Evolutionary conservation across 495 filamentous ascomycete genomes (phyloP), one percentile per base, ranked within the genome.

Genomic region (Astrothelium macrocarpum): DNA sequence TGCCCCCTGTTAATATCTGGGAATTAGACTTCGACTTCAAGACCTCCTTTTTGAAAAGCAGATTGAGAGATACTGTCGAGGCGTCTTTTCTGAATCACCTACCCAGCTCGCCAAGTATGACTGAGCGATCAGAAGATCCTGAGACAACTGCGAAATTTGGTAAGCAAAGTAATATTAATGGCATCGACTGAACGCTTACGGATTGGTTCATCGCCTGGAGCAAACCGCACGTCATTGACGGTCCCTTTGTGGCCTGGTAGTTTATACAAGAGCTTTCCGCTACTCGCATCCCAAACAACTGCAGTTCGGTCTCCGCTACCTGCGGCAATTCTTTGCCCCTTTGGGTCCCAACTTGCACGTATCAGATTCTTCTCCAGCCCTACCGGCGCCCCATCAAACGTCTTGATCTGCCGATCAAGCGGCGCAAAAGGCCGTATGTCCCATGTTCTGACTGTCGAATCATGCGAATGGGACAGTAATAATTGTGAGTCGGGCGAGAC

Each of bases 371-470:
- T 91, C 76, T 99, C 94, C 36, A 96, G 71, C 1, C 91, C 94
- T 18, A 85, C 76, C 7, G 89, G 87, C 2, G 94, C 93, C 1
- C 95, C 94, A 66, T 96, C 91, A 71, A 89, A 97, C 0, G 89
- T 91, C 59, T 81, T 84, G 61, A 97, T 80, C 58, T 90, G 86
- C 61, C 94, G 81, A 71, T 96, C 90, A 0, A 85, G 81, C 0
- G 94, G 90, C 1, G 95, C 93, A 72, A 97, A 99, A 2, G 95
- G 92, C 64, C 91, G 82, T 46, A 99, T 89, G 73, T 99, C 92
- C 95, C 94, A 99, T 26, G 91, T 96, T 64, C 90, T 83, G 16
- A 91, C 94, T 0, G 93, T 94, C 14, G 87, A 90, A 71, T 99
- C 94, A 76, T 96, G 91, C 2, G 90, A 89, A 68, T 95, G 92